Evolutionary conservation across 2,329 filamentous ascomycete species (phyloP), one percentile per base, ranked within the genome.

Genomic region (Microdochium paspali): DNA sequence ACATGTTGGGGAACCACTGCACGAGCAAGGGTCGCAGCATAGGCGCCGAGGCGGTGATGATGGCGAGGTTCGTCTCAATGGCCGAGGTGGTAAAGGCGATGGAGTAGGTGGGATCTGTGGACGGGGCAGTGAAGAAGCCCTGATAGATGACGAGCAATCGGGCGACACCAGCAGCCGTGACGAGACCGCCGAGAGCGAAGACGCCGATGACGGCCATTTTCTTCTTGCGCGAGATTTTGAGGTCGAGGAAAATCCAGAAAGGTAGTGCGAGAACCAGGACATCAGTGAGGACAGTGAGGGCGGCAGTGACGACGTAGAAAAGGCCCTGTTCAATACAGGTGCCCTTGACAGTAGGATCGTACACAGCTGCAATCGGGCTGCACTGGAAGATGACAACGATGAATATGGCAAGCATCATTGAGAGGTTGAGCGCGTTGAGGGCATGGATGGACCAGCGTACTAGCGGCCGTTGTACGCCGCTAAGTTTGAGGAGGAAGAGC

Each of bases 401-500:
- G 25, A 66, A 58, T 0, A 58, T 48, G 1, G 59, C 44, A 46
- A 40, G 6, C 35, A 40, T 40, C 35, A 40, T 40, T n/a, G 35
- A 20, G 10, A 40, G 20, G 18, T 70, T 71, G 50, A 68, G 49
- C n/a, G 50, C 49, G 54, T 66, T 58, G 45, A 68, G 49, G 20
- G 46, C 56, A 43, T 59, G 49, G 44, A 66, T 64, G 20, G 59
- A 55, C 9, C 57, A 52, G 25, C 60, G 56, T 2, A 69, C 57
- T 21, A 51, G 61, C 24, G 45, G 54, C 48, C 68, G 68, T 47
- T 66, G 56, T 20, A 40, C 35, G 30, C 65, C 56, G 44, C 65
- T 62, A 1, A 73, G 61, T 1, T 68, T 67, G 18, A 69, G 59
- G n/a, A 72, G 60, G 49, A 72, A 71, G n/a, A 73, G 51, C 3